Conservation (phyloP, 805 yeast genomes). For the Metschnikowia vanudenii region DNA sequence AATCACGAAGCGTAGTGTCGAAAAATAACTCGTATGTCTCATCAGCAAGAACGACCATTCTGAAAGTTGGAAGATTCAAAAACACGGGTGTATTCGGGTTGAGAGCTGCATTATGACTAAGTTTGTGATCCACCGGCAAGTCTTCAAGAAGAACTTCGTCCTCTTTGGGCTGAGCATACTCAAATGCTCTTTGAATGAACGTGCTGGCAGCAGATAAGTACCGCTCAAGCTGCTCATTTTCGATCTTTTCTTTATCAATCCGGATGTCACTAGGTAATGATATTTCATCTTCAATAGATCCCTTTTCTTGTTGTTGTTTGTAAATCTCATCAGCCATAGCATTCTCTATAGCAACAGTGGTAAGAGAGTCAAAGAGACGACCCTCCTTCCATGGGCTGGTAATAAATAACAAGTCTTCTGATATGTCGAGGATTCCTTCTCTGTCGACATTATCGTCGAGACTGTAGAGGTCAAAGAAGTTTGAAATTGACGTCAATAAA, state of each 20-base stretch:
- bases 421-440: slow-evolving; percentile 76
- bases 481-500: slow-evolving; percentile 72
- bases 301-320: slow-evolving; percentile 37
- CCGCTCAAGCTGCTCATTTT: slow-evolving; percentile 67
- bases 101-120: slow-evolving; percentile 73
- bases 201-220: slow-evolving; percentile 84
- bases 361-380: slow-evolving; percentile 57
- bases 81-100: slow-evolving; percentile 76
- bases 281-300: slow-evolving; percentile 28
- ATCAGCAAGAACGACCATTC: slow-evolving; percentile 93
- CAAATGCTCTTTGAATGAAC: slow-evolving; percentile 84
- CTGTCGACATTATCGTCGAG: slow-evolving; percentile 61
- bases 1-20: slow-evolving; percentile 60
- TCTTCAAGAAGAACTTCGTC: slow-evolving; percentile 38
- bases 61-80: slow-evolving; percentile 79
- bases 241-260: slow-evolving; percentile 62
- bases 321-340: slow-evolving; percentile 64
- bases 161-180: slow-evolving; percentile 76
- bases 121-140: slow-evolving; percentile 33
- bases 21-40: slow-evolving; percentile 89
- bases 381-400: slow-evolving; percentile 88
- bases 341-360: slow-evolving; percentile 61
- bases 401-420: slow-evolving; percentile 81
- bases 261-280: slow-evolving; percentile 57
- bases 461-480: slow-evolving; percentile 69